A percentile compares a stretch with the other conserved stretches of the same genome.
These are phyloP conservation scores for Colletotrichum echinochloae DNA, from an alignment of 2,329 filamentous ascomycete genomes.

Conservation along the genomic window DNA sequence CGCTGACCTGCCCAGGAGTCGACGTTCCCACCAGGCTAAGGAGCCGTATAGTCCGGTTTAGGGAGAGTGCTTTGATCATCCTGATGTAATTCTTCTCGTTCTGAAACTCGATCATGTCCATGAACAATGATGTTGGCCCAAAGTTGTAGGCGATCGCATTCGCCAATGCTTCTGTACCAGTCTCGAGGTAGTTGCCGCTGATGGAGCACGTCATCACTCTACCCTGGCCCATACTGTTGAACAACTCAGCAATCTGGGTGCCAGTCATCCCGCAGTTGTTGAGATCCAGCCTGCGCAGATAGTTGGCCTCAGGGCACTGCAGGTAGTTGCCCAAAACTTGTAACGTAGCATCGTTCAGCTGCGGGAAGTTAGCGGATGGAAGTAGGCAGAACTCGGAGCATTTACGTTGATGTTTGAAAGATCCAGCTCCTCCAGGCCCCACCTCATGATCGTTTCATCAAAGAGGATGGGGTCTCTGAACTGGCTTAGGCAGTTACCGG, in stretches of 20 bases:
- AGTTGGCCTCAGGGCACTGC: slow-evolving; percentile 52
- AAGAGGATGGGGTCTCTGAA: slow-evolving; percentile 60
- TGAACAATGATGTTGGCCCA: slow-evolving; percentile 62
- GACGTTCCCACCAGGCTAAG: slow-evolving; percentile 67
- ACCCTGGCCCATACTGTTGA: slow-evolving; percentile 62
- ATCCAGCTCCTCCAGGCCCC: slow-evolving; percentile 65
- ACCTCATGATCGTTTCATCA: slow-evolving; percentile 55
- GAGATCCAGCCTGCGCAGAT: slow-evolving; percentile 59
- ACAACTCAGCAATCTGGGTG: slow-evolving; percentile 61
- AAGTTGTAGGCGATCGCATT: slow-evolving; percentile 60
- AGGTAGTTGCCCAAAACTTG: slow-evolving; percentile 61
- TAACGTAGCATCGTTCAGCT: slow-evolving; percentile 64
- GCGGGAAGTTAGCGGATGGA: slow-evolving; percentile 36
- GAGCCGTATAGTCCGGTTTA: slow-evolving; percentile 63
- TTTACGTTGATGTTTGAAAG: slow-evolving; percentile 66
- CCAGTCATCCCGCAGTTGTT: slow-evolving; percentile 66
- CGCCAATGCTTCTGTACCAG: slow-evolving; percentile 63
- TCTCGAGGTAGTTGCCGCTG: slow-evolving; percentile 65
- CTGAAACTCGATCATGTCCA: slow-evolving; percentile 70
- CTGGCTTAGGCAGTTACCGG: slow-evolving; percentile 62
- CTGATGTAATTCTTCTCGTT: slow-evolving; percentile 64
- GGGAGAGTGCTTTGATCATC: slow-evolving; percentile 61
- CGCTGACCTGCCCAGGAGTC: slow-evolving; percentile 59
- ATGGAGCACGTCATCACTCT: slow-evolving; percentile 62
- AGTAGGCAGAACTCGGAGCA: slow-evolving; percentile 1